Evolutionary conservation across 139 green algal genomes (phyloP).

Genomic region (Nannochloris sp.): DNA sequence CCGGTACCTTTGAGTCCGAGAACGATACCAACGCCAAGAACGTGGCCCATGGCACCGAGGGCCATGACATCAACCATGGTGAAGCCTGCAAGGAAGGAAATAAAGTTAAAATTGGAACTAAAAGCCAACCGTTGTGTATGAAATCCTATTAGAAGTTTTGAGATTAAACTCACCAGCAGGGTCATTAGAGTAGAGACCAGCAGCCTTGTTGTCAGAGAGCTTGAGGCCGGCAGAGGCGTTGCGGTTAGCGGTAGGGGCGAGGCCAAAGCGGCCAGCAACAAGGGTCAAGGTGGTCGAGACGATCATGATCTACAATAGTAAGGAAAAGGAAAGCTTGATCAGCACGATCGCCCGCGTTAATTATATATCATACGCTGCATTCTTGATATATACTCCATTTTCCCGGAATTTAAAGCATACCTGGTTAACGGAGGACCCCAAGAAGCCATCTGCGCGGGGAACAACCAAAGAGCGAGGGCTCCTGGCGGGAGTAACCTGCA

Average conservation of each 20-base stretch:
- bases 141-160: neutral
- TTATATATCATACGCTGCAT: too few species aligned
- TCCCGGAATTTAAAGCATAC: conserved; percentile 19
- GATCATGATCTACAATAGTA: conserved; percentile 80
- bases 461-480: conserved; percentile 30
- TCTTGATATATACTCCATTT: neutral
- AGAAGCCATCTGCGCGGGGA: conserved; percentile 57
- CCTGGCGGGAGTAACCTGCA: conserved; percentile 6
- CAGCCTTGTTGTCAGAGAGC: conserved; percentile 47
- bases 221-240: conserved; percentile 69
- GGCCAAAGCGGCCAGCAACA: conserved; percentile 79
- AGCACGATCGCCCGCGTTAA: neutral
- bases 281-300: conserved; percentile 68
- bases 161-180: conserved; percentile 43
- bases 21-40: conserved; percentile 70
- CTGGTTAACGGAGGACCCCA: conserved; percentile 69
- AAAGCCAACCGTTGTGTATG: neutral
- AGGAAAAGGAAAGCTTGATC: neutral
- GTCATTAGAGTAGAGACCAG: conserved; percentile 63
- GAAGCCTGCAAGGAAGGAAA: conserved; percentile 62
- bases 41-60: conserved; percentile 64
- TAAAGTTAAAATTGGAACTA: neutral
- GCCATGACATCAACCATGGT: conserved; percentile 81
- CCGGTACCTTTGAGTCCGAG: conserved; percentile 54
- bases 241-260: conserved; percentile 81